Evolutionary conservation across 75 land plant genomes (phyloP), one percentile per base, ranked within the genome.

Genomic region (Larix kaempferi): DNA sequence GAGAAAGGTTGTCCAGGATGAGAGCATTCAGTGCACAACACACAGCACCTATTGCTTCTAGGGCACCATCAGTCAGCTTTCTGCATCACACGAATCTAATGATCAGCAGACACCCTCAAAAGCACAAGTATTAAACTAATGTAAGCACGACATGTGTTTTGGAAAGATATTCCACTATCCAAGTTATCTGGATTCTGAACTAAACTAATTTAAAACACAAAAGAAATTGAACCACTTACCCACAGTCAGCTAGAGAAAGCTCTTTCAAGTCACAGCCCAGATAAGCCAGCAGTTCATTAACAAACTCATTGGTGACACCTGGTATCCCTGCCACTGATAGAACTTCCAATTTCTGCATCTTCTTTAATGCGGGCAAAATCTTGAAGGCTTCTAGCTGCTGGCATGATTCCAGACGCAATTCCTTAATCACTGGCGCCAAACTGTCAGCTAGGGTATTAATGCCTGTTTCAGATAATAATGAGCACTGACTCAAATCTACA

Each of bases 401-500:
- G 67, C 94, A 94, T 27, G 80, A 86, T 78, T 91, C 92, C 56
- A 94, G 33, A 25, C 81, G 79, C 49, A 94, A 57, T 60, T 93
- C 85, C 76, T 75, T 81, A 77, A 94, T 35, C 17, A 52, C 71
- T 22, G 81, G 59, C 13, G 78, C 83, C 76, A 91, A 72, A 17
- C 63, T 37, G 12, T 81, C 35, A 21, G 83, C 85, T 33, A 91
- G 19, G 65, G 76, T 64, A 61, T 77, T 56, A 35, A 94, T 79
- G 7, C 84, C 82, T 62, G 74, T 62, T 12, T 83, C 65, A 23
- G 90, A 88, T 0, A 94, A 58, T 52, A 89, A 74, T 15, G 90
- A 89, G 33, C 94, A 91, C 57, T 81, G 78, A 73, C 77, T 77
- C 52, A 94, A 74, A 74, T 94, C 85, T n/a, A 94, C 25, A 57